Conservation (phyloP, 371 early-diverging fungal genomes). For the Mortierella sp. region DNA sequence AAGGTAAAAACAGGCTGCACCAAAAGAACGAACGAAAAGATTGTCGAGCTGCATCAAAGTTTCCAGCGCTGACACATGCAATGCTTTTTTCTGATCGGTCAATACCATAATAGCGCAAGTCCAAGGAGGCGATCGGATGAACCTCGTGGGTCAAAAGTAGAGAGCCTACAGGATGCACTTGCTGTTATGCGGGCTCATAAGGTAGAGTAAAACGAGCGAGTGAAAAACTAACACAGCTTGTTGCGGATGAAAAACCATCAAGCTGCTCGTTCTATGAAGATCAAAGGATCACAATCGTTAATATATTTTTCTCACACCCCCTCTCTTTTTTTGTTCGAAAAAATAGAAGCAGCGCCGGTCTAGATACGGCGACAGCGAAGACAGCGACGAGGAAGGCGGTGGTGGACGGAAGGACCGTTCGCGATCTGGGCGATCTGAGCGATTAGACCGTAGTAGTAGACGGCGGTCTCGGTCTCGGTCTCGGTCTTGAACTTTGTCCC, state of each 20-base stretch:
- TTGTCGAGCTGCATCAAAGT: background rate
- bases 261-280: background rate
- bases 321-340: background rate
- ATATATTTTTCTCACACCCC: background rate
- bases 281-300: background rate
- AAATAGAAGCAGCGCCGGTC: slow-evolving; percentile 23
- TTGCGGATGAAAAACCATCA: too few relatives aligned
- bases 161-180: slow-evolving; percentile 43
- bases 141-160: slow-evolving; percentile 29
- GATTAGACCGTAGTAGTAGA: slow-evolving; percentile 5
- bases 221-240: too few relatives aligned
- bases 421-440: slow-evolving; percentile 12
- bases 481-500: too few relatives aligned
- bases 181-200: slow-evolving; percentile 54
- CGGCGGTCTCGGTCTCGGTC: slow-evolving; percentile 15
- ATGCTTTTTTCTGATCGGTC: too few relatives aligned
- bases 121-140: slow-evolving; percentile 29
- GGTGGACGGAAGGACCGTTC: slow-evolving; percentile 19
- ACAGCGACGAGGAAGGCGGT: slow-evolving; percentile 1
- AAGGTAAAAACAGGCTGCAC: slow-evolving; percentile 23
- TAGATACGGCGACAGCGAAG: slow-evolving; percentile 21
- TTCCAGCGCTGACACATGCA: background rate
- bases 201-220: slow-evolving; percentile 2
- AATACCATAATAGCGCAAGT: slow-evolving; percentile 11
- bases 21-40: background rate